Evolutionary conservation across 1,284 basidiomycete species (phyloP).

Genomic region (Gastroboletus turbinatus): DNA sequence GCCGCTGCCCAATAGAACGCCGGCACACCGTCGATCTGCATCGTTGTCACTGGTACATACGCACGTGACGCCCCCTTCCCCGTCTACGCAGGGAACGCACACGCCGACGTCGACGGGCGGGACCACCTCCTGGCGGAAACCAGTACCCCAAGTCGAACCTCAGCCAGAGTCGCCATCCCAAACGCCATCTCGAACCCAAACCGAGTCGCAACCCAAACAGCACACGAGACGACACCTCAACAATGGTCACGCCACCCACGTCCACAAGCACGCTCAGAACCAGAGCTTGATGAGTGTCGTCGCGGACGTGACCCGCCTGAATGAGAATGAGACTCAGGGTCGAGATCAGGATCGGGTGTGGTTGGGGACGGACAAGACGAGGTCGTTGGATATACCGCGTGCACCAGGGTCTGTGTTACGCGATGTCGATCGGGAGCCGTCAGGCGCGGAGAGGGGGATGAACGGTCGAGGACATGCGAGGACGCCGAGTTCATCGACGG

Average conservation of each 20-base stretch:
- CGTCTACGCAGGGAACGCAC: background rate
- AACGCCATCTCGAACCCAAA: background rate
- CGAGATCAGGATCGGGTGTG: constrained; percentile 18
- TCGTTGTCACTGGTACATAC: constrained; percentile 10
- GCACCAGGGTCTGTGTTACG: constrained; percentile 43
- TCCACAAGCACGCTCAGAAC: constrained; percentile 10
- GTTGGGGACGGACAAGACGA: constrained; percentile 1
- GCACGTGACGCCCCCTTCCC: background rate
- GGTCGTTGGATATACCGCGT: constrained; percentile 34
- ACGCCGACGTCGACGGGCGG: background rate
- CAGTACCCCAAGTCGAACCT: constrained; percentile 2
- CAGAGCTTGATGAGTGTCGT: constrained; percentile 67
- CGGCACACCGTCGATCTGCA: constrained; percentile 18
- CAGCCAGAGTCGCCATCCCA: background rate
- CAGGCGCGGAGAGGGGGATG: background rate
- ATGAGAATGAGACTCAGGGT: constrained; percentile 26
- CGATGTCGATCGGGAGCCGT: constrained; percentile 13
- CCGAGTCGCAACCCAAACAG: constrained; percentile 5
- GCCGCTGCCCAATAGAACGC: background rate
- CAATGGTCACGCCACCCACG: constrained; percentile 7
- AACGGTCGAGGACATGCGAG: background rate
- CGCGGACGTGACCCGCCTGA: constrained; percentile 52
- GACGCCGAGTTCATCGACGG: background rate
- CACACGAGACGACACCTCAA: background rate
- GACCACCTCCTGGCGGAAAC: constrained; percentile 15